Conservation (phyloP, 306 rosid genomes). For the Begonia masoniana region DNA sequence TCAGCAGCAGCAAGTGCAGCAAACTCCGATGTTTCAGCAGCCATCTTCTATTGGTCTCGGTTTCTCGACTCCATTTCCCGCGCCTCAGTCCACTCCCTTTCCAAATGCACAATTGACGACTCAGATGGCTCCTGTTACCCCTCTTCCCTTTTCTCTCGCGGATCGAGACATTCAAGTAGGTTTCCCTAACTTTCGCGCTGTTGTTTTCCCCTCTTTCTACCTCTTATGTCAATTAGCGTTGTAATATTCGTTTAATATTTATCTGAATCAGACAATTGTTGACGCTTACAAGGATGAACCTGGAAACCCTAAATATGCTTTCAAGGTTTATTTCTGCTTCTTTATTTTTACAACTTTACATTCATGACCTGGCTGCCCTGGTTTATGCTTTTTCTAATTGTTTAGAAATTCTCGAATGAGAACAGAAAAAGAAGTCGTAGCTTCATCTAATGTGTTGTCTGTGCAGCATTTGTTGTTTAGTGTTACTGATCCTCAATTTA, state of each 20-base stretch:
- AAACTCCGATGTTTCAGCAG: conserved; percentile 30
- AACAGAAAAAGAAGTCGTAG: not conserved
- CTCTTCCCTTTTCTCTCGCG: conserved; percentile 77
- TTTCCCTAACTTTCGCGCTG: not conserved
- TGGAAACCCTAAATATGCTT: conserved; percentile 82
- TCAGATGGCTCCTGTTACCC: conserved; percentile 92
- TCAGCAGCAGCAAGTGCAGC: conserved; percentile 29
- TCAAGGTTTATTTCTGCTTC: conserved; percentile 49
- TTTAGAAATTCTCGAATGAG: not conserved
- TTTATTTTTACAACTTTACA: not conserved
- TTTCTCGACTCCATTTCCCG: conserved; percentile 33
- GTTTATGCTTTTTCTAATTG: not conserved
- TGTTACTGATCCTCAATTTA: conserved; percentile 68
- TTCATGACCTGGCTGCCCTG: not conserved
- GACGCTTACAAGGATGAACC: conserved; percentile 85
- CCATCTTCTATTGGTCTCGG: conserved; percentile 37
- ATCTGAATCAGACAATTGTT: conserved; percentile 46
- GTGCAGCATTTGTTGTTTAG: conserved; percentile 89
- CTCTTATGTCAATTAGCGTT: too few species aligned
- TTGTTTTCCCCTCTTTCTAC: not conserved
- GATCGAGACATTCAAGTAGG: conserved; percentile 84
- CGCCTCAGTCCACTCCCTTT: conserved; percentile 33
- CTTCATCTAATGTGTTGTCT: conserved; percentile 9
- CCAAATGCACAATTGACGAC: conserved; percentile 56
- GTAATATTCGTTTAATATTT: not conserved